Percentiles rank a stretch among this genome's conserved stretches.
phyloP scores from a whole-genome alignment of 257 asterid genomes.

The Nicotiana obtusifolia region DNA sequence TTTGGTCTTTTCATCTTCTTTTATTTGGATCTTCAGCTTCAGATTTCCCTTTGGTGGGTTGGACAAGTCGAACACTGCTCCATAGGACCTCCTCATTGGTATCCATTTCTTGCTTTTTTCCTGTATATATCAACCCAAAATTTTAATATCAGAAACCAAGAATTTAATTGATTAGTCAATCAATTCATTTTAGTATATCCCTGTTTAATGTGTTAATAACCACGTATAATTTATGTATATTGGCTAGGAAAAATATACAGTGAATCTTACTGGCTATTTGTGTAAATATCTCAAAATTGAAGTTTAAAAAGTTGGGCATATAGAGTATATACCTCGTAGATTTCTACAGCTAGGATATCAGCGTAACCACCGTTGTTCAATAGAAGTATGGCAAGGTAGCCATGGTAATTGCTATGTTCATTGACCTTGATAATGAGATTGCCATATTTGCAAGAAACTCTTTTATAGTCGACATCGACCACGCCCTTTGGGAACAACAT shows the following conservation, averaged over 20 bases:
- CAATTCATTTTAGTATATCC: too few relatives aligned
- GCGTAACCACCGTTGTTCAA: slow-evolving; percentile 16
- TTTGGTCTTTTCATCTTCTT: slow-evolving; percentile 2
- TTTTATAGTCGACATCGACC: slow-evolving; percentile 17
- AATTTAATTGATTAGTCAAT: neutral
- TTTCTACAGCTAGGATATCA: slow-evolving; percentile 14
- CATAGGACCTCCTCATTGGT: slow-evolving; percentile 20
- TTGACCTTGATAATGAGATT: slow-evolving; percentile 11
- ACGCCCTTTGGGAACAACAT: slow-evolving; percentile 22
- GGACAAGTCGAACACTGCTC: slow-evolving; percentile 21
- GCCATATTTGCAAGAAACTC: slow-evolving; percentile 20
- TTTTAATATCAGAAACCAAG: neutral
- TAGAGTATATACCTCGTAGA: slow-evolving; percentile 8
- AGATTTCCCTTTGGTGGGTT: slow-evolving; percentile 19
- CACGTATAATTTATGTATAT: too few relatives aligned
- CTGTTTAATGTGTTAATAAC: too few relatives aligned
- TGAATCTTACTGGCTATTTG: too few relatives aligned
- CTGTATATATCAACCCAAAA: neutral
- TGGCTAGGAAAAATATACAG: too few relatives aligned
- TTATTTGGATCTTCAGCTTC: slow-evolving; percentile 14
- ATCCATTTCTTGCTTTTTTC: slow-evolving; percentile 3
- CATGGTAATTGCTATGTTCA: slow-evolving; percentile 20
- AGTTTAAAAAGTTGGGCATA: too few relatives aligned
- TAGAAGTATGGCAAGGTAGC: slow-evolving; percentile 13
- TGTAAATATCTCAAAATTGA: too few relatives aligned